A percentile compares a stretch with the other conserved stretches of the same genome.
Evolutionary conservation across 1,139 yeast species (phyloP).

Genomic region (Yarrowia galli): DNA sequence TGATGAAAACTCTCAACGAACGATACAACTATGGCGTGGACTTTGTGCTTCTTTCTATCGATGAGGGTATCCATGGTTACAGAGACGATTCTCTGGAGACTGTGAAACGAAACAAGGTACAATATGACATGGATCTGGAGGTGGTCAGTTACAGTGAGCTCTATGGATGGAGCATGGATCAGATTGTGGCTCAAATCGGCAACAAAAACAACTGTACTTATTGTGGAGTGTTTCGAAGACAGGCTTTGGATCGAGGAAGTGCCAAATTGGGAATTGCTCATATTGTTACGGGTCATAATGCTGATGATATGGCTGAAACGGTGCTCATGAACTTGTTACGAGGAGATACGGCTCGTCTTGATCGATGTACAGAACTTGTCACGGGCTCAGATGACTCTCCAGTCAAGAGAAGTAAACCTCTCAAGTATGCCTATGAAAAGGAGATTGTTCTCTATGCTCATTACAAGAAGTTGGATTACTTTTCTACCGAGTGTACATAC

Average conservation of each 20-base stretch:
- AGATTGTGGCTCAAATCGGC: slow-evolving; percentile 94
- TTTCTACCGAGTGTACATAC: slow-evolving; percentile 96
- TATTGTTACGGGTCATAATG: slow-evolving; percentile 98
- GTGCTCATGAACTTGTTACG: slow-evolving; percentile 91
- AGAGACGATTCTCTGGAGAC: slow-evolving; percentile 97
- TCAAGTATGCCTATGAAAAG: slow-evolving; percentile 94
- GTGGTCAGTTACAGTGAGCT: slow-evolving; percentile 89
- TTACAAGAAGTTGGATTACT: slow-evolving; percentile 91
- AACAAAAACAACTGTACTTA: slow-evolving; percentile 94
- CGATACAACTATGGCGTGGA: slow-evolving; percentile 85
- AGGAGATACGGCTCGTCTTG: slow-evolving; percentile 95
- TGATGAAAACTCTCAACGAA: slow-evolving; percentile 86
- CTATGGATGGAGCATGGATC: slow-evolving; percentile 98
- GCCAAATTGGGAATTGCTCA: slow-evolving; percentile 85
- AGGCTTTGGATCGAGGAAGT: slow-evolving; percentile 96
- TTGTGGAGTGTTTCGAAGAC: slow-evolving; percentile 96
- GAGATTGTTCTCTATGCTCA: slow-evolving; percentile 98
- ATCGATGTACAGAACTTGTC: slow-evolving; percentile 85
- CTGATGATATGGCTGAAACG: slow-evolving; percentile 99
- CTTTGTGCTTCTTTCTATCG: slow-evolving; percentile 83
- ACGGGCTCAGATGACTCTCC: slow-evolving; percentile 69
- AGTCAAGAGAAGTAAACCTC: slow-evolving; percentile 87
- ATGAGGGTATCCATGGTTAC: slow-evolving; percentile 97
- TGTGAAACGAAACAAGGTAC: slow-evolving; percentile 88
- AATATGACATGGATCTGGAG: slow-evolving; percentile 86